A percentile compares a stretch with the other conserved stretches of the same genome.
phyloP scores from a whole-genome alignment of 257 asterid genomes.

The Solanum gandarillasii region DNA sequence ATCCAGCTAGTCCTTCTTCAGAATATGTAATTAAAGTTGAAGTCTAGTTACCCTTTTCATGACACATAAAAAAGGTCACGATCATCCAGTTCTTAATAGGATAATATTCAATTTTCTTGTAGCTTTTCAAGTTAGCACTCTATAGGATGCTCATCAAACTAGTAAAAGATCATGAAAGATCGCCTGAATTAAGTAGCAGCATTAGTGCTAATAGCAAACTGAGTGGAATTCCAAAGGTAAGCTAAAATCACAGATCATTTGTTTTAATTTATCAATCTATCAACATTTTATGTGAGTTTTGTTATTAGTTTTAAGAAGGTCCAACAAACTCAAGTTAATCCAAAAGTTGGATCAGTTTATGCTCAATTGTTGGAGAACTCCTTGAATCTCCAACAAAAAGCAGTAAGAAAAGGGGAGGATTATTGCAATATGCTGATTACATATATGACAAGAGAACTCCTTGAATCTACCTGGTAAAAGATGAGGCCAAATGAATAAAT shows the following conservation, averaged over 20 bases:
- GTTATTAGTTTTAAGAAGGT: background rate
- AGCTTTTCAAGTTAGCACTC: background rate
- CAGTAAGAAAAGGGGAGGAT: background rate
- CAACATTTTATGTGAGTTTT: background rate
- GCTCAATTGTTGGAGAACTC: background rate
- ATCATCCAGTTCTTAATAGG: background rate
- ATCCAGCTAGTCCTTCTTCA: background rate
- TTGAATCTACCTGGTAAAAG: conserved; percentile 30
- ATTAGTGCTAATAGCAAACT: background rate
- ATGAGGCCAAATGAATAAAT: conserved; percentile 35
- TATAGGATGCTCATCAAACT: background rate
- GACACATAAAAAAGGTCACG: background rate
- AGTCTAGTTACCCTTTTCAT: background rate
- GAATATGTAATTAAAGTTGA: background rate
- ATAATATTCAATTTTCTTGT: background rate
- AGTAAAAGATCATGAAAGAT: background rate
- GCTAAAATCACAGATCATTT: background rate
- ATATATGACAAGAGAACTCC: background rate
- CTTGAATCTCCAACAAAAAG: background rate
- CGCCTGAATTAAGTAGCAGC: background rate
- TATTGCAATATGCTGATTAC: background rate
- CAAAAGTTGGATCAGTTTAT: background rate
- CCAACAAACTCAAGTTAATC: background rate
- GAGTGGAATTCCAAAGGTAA: background rate
- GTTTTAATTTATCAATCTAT: background rate